Evolutionary conservation across 176 grass and related monocot species (phyloP), one percentile per base, ranked within the genome.

Genomic region (Poa annua): DNA sequence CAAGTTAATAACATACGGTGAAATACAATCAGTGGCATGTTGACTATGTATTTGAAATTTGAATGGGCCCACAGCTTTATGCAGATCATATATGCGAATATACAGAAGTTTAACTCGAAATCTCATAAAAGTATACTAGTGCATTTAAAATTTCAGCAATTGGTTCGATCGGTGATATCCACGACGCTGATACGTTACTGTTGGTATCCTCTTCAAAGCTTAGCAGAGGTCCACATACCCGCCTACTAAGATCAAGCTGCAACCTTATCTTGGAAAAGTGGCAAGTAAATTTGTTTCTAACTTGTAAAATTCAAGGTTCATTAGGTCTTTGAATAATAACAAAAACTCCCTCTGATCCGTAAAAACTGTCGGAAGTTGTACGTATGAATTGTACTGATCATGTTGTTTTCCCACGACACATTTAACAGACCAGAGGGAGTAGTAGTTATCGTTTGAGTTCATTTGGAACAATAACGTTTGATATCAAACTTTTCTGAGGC

Each of bases 291-390:
- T 21, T 6, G 78, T 35, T 81, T 45, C 48, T 34, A 72, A 24
- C 32, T 81, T 85, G 45, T 32, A 72, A 72, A 4, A 56, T 34
- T 52, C 22, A 34, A 61, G 0, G 32, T 69, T 83, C 22, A 29
- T 49, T 61, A 26, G 12, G 14, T 78, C 7, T 78, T 34, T 20
- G 42, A 44, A 88, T 52, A 72, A 60, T 77, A 88, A 83, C 78
- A 2, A 42, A 83, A 63, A 66, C 29, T 29, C 29, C 29, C 29
- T 29, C 29, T 29, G 29, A 29, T 29, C 29, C 29, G 29, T 29
- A 29, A 29, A 29, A 29, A 29, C 29, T 1, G 29, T 29, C 29
- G 29, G 29, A 29, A 29, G 29, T 29, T 29, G 29, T 29, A 29
- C 29, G 29, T 29, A 29, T 2, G 29, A 29, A 29, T 29, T 29